Evolutionary conservation across 768 basidiomycete species (phyloP), one percentile per base, ranked within the genome.

Genomic region (Hericium alpestre): DNA sequence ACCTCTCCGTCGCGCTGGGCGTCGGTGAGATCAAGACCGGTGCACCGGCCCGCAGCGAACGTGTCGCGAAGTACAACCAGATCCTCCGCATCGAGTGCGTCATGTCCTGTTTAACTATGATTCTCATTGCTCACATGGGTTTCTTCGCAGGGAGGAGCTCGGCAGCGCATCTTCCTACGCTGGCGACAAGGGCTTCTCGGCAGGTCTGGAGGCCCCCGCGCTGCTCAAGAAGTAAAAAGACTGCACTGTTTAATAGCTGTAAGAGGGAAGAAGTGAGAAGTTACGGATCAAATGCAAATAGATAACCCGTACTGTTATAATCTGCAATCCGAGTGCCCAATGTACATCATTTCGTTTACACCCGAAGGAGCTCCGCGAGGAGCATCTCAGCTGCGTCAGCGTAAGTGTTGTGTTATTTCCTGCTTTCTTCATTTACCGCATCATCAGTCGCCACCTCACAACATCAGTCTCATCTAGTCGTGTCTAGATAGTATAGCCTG

Each of bases 11-110:
- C 64, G 96, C 90, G 51, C 90, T 97, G 63, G 86, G 87, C 62
- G 81, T 80, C 58, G 93, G 93, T 61, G 88, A 95, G 74, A 96
- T 97, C 81, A 98, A 99, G 86, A 96, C 95, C 50, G 95, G 95
- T 75, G 94, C 94, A 46, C 95, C 94, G 38, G 93, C 92, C 60
- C 82, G 94, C 61, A 88, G 85, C 65, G 96, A 98, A 77, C 95
- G 96, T 76, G 88, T 97, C 27, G 92, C 91, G 67, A 94, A 94
- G 74, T 92, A 93, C 80, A 94, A 94, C 68, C 76, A 81, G 38
- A 75, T 96, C 55, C 79, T 96, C 69, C 89, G 93, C 65, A 94
- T 94, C 61, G 90, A 92, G 85, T 92, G 72, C 67, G 87, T 78
- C 20, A 43, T 15, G 6, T 61, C n/a, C 23, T 52, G 27, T 39